Conservation (phyloP, 352 stramenopile species). For the Phytophthora lateralis region DNA sequence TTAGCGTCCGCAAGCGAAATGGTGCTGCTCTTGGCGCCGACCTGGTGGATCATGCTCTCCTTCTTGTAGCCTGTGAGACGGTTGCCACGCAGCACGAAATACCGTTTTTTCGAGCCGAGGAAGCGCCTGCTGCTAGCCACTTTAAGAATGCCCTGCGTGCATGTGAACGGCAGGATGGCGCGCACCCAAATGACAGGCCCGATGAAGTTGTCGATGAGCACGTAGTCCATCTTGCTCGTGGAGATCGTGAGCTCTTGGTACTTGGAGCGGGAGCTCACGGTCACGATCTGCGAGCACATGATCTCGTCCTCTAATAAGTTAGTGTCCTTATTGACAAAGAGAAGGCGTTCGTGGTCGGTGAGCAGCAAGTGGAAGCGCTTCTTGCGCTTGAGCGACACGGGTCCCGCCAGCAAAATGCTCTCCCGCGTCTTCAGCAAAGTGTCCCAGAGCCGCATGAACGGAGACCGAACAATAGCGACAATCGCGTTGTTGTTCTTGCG, state of each 20-base stretch:
- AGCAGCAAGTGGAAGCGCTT: constrained; percentile 85
- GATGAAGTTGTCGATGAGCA: constrained; percentile 88
- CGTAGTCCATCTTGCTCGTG: constrained; percentile 77
- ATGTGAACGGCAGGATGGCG: constrained; percentile 86
- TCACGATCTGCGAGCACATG: constrained; percentile 89
- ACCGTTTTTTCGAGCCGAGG: constrained; percentile 86
- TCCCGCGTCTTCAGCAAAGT: constrained; percentile 84
- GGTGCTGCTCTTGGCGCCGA: constrained; percentile 74
- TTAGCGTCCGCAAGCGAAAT: constrained; percentile 67
- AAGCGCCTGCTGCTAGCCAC: constrained; percentile 79
- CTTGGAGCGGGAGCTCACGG: constrained; percentile 83
- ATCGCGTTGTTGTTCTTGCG: constrained; percentile 85
- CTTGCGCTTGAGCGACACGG: constrained; percentile 84
- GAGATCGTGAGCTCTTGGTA: constrained; percentile 76
- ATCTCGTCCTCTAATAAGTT: constrained; percentile 91
- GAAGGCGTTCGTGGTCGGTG: constrained; percentile 82
- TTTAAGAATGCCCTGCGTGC: constrained; percentile 83
- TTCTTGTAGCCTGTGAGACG: constrained; percentile 77
- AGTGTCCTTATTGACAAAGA: constrained; percentile 90
- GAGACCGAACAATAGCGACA: constrained; percentile 80
- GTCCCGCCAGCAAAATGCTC: constrained; percentile 78
- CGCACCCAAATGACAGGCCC: constrained; percentile 83
- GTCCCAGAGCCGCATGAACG: constrained; percentile 86
- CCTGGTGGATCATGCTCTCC: constrained; percentile 72
- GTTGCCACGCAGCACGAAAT: constrained; percentile 76